phyloP scores from a whole-genome alignment of 805 yeast species.

The Hanseniaspora clermontiae region DNA sequence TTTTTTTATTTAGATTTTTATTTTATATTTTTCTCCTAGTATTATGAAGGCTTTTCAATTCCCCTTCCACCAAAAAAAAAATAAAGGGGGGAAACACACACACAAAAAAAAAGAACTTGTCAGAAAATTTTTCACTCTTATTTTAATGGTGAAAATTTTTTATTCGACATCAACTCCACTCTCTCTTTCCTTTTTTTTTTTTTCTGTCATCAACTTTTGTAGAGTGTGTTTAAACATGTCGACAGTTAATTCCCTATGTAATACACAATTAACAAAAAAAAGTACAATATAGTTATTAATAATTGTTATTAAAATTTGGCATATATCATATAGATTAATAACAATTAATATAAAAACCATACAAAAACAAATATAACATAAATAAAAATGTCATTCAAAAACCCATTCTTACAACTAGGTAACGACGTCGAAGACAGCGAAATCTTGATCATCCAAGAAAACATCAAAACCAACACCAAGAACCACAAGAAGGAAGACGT shows the following conservation, averaged over 20 bases:
- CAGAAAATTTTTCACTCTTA: background rate
- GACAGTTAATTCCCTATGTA: no score
- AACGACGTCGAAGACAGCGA: slow-evolving; percentile 78
- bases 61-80: background rate
- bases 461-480: slow-evolving; percentile 70
- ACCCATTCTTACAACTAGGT: slow-evolving; percentile 70
- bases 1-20: no score
- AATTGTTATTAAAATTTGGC: no score
- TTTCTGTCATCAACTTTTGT: no score
- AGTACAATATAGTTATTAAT: no score
- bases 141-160: background rate
- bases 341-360: background rate
- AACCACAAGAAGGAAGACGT: slow-evolving; percentile 77
- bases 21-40: no score
- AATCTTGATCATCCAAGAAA: slow-evolving; percentile 44
- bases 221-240: background rate
- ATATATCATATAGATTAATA: no score
- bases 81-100: no score
- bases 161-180: background rate
- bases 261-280: no score
- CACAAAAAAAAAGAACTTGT: no score
- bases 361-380: background rate
- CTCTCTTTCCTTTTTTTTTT: no score
- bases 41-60: no score
- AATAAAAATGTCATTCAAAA: slow-evolving; percentile 21